Conservation (phyloP, 768 basidiomycete genomes). For the Boletus subparvulus region DNA sequence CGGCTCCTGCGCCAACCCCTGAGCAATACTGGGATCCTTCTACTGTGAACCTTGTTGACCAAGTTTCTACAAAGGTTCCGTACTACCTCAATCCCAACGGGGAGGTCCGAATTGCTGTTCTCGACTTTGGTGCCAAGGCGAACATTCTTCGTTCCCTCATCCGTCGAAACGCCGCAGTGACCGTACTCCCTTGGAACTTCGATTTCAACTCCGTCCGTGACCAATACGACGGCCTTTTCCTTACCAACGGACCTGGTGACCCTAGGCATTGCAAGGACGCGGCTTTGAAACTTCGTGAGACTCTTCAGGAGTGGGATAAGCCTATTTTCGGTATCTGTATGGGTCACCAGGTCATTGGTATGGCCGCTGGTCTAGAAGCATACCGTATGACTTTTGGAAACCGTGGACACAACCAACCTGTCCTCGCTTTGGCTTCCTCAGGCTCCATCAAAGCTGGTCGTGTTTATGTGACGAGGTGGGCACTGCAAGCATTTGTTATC, state of each 20-base stretch:
- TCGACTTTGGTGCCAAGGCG: slow-evolving; percentile 97
- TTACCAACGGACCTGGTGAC: slow-evolving; percentile 96
- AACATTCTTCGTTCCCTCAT: slow-evolving; percentile 94
- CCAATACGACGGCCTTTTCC: slow-evolving; percentile 90
- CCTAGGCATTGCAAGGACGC: slow-evolving; percentile 88
- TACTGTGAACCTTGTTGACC: slow-evolving; percentile 88
- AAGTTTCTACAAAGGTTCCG: slow-evolving; percentile 81
- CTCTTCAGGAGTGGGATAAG: slow-evolving; percentile 84
- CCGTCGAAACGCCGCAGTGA: slow-evolving; percentile 87
- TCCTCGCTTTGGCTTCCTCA: slow-evolving; percentile 88
- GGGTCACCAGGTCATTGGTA: slow-evolving; percentile 97
- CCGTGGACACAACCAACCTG: slow-evolving; percentile 98
- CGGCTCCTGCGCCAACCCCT: slow-evolving; percentile 53
- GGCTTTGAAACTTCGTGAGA: slow-evolving; percentile 74
- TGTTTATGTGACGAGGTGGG: slow-evolving; percentile 92
- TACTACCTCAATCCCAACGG: slow-evolving; percentile 87
- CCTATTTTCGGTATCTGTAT: slow-evolving; percentile 99
- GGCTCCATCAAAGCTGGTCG: slow-evolving; percentile 94
- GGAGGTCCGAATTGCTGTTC: slow-evolving; percentile 88
- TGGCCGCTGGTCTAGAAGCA: slow-evolving; percentile 94
- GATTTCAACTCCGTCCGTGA: slow-evolving; percentile 93
- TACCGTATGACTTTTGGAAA: slow-evolving; percentile 99
- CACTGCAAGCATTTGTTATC: background rate
- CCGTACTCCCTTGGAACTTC: slow-evolving; percentile 96
- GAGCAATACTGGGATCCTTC: slow-evolving; percentile 94